Conservation (phyloP, 768 basidiomycete species). For the Leccinellum albellum region DNA sequence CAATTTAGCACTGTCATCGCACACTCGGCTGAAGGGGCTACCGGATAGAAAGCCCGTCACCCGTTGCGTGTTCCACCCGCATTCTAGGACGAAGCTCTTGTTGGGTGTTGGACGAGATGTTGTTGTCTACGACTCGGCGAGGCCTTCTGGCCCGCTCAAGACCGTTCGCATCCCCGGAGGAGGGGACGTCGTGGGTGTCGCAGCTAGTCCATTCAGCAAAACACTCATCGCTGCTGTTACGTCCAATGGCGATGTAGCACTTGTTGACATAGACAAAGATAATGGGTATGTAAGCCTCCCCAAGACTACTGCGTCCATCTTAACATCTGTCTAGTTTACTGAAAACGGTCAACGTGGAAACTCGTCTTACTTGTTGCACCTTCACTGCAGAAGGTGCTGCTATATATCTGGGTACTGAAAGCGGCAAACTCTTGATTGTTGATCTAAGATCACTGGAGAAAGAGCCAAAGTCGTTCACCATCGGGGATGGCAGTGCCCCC, state of each 20-base stretch:
- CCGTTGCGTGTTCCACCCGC: slow-evolving; percentile 59
- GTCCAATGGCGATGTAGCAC: slow-evolving; percentile 48
- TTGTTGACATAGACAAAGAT: slow-evolving; percentile 75
- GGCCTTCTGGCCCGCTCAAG: slow-evolving; percentile 54
- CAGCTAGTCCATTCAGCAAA: slow-evolving; percentile 75
- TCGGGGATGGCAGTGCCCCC: slow-evolving; percentile 46
- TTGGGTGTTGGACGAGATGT: slow-evolving; percentile 51
- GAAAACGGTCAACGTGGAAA: slow-evolving; percentile 52
- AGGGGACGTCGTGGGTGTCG: slow-evolving; percentile 53
- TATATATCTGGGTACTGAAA: slow-evolving; percentile 61
- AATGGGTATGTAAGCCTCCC: slow-evolving; percentile 46
- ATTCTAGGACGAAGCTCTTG: slow-evolving; percentile 57
- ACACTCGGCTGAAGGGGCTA: slow-evolving; percentile 53
- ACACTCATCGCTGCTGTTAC: slow-evolving; percentile 60
- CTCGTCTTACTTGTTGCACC: slow-evolving; percentile 51
- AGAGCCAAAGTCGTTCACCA: slow-evolving; percentile 49
- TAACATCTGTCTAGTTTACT: slow-evolving; percentile 43
- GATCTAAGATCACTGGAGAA: slow-evolving; percentile 66
- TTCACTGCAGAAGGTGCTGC: slow-evolving; percentile 70
- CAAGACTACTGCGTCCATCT: not conserved
- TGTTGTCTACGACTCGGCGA: slow-evolving; percentile 58
- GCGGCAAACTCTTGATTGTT: slow-evolving; percentile 58
- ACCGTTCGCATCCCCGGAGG: slow-evolving; percentile 45
- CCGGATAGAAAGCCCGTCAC: slow-evolving; percentile 38
- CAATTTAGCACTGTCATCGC: slow-evolving; percentile 52